Percentiles rank a stretch among this genome's conserved stretches.
phyloP scores from a whole-genome alignment of 305 asterid genomes.

The Fraxinus greggii region DNA sequence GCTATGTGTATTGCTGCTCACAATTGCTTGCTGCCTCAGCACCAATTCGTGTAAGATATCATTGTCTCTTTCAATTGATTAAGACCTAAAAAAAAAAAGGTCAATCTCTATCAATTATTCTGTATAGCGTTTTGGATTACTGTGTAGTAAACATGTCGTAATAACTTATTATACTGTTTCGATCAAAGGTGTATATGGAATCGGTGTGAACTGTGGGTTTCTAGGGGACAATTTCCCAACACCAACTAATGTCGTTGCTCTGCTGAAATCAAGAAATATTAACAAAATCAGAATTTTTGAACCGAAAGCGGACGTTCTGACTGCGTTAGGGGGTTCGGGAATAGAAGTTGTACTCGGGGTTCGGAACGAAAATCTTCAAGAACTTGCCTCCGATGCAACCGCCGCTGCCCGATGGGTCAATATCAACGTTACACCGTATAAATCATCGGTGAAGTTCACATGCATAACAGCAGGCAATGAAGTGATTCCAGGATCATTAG shows the following conservation, averaged over 20 bases:
- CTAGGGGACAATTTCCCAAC: constrained; percentile 35
- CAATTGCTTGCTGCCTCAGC: background rate
- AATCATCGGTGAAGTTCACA: background rate
- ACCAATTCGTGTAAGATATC: background rate
- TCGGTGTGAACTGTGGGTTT: constrained; percentile 39
- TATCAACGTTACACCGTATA: constrained; percentile 21
- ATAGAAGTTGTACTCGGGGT: constrained; percentile 27
- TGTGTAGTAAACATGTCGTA: background rate
- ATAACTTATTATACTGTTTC: background rate
- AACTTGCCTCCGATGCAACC: constrained; percentile 25
- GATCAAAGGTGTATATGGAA: constrained; percentile 27
- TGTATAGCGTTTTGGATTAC: background rate
- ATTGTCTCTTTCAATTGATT: background rate
- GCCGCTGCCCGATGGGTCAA: constrained; percentile 26
- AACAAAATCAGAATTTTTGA: constrained; percentile 27
- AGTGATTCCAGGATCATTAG: constrained; percentile 33
- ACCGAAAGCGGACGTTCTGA: constrained; percentile 23
- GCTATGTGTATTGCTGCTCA: background rate
- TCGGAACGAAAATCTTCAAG: constrained; percentile 24
- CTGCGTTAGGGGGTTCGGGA: constrained; percentile 27
- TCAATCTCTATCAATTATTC: background rate
- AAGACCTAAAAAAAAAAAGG: background rate
- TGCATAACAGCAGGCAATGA: constrained; percentile 37
- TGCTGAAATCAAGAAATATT: constrained; percentile 18
- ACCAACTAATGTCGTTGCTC: constrained; percentile 19